These are phyloP conservation scores for Aegle marmelos DNA, from an alignment of 345 rosid species.

Conservation along the genomic window DNA sequence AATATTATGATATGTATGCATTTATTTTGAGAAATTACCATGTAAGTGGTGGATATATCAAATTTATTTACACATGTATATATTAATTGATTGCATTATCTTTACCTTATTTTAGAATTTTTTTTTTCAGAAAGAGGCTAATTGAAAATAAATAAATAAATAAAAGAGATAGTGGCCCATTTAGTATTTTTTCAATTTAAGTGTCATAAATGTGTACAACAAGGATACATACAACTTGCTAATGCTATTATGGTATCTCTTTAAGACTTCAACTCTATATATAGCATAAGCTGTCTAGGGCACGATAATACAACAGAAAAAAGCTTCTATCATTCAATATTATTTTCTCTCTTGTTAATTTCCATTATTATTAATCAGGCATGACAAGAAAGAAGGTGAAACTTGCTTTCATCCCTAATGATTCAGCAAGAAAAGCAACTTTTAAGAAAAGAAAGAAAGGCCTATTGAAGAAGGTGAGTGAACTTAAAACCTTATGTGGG, in stretches of 20 bases:
- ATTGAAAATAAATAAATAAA: not conserved
- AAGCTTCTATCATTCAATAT: not conserved
- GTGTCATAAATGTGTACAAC: not conserved
- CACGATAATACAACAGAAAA: not conserved
- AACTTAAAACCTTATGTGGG: slow-evolving; percentile 58
- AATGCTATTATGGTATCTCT: not conserved
- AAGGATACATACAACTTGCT: not conserved
- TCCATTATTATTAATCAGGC: not conserved
- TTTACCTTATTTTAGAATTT: too few species aligned
- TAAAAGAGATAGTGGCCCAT: not conserved
- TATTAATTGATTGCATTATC: too few species aligned
- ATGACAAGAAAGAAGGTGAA: slow-evolving; percentile 68
- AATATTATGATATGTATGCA: too few species aligned
- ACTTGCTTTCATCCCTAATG: slow-evolving; percentile 40
- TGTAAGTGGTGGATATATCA: too few species aligned
- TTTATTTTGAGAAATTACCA: too few species aligned
- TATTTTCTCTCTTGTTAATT: too few species aligned
- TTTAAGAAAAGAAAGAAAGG: slow-evolving; percentile 67
- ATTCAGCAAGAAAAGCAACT: slow-evolving; percentile 50
- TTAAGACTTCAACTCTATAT: not conserved
- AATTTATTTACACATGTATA: too few species aligned
- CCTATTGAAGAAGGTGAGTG: slow-evolving; percentile 56
- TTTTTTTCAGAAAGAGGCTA: not conserved
- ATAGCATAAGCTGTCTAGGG: not conserved
- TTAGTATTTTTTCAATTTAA: not conserved